Conservation (phyloP, 176 grass and related monocot genomes). For the Aegilops bicornis region DNA sequence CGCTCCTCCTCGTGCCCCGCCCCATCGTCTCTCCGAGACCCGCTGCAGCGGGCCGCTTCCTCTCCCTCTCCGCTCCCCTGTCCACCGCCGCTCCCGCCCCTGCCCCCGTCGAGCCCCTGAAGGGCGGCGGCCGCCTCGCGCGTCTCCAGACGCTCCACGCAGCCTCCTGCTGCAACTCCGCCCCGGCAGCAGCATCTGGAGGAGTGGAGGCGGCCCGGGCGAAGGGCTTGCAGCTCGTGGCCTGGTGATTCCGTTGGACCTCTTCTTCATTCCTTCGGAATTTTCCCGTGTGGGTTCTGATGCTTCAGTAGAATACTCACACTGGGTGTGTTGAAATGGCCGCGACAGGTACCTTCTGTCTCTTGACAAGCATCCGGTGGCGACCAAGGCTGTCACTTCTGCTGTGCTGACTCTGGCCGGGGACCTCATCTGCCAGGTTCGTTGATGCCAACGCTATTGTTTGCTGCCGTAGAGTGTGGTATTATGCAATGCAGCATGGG, state of each 20-base stretch:
- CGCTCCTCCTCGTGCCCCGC: conserved; percentile 13
- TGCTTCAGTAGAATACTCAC: not conserved
- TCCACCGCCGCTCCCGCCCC: not conserved
- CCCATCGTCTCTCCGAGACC: not conserved
- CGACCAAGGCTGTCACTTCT: conserved; percentile 60
- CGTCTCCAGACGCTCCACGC: not conserved
- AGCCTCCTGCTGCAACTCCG: not conserved
- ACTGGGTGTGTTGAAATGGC: not conserved
- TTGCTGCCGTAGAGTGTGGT: not conserved
- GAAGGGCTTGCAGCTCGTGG: not conserved
- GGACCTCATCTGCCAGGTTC: conserved; percentile 77
- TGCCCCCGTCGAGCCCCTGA: not conserved
- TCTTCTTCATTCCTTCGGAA: not conserved
- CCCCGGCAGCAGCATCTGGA: not conserved
- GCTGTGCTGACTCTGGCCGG: conserved; percentile 55
- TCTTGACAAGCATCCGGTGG: conserved; percentile 34
- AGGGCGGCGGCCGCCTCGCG: not conserved
- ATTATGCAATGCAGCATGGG: conserved; percentile 1
- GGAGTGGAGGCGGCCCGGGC: not conserved
- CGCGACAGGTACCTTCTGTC: not conserved
- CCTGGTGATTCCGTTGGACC: not conserved
- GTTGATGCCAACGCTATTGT: not conserved
- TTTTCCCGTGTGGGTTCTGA: not conserved
- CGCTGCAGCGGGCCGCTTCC: not conserved
- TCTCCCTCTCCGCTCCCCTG: not conserved